These are phyloP conservation scores for Discostella stelligeroides DNA, from an alignment of 108 stramenopile species.

Conservation along the genomic window DNA sequence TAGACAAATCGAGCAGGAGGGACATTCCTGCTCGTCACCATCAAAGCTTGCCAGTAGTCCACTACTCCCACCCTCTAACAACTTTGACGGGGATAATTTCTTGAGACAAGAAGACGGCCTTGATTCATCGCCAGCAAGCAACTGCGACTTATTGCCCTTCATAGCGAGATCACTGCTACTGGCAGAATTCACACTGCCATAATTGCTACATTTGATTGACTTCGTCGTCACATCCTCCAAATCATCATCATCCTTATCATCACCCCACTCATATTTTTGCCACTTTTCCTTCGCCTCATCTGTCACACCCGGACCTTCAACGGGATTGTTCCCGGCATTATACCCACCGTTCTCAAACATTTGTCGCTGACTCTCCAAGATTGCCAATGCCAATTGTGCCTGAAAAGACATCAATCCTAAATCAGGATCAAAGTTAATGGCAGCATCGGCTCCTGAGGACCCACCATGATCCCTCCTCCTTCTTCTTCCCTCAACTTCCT, in stretches of 20 bases:
- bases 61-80: constrained; percentile 24
- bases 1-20: constrained; percentile 86
- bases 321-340: constrained; percentile 59
- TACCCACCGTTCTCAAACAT: constrained; percentile 86
- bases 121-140: neutral
- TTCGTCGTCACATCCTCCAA: constrained; percentile 18
- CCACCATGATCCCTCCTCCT: neutral
- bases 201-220: constrained; percentile 22
- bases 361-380: constrained; percentile 85
- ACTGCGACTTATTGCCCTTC: neutral
- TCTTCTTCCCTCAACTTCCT: neutral
- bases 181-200: constrained; percentile 36
- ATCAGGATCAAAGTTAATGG: constrained; percentile 54
- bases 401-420: constrained; percentile 83
- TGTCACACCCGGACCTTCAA: constrained; percentile 63
- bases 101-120: too few species aligned
- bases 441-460: constrained; percentile 27
- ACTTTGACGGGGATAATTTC: constrained; percentile 31
- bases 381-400: constrained; percentile 89
- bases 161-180: neutral
- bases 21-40: constrained; percentile 34
- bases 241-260: constrained; percentile 46
- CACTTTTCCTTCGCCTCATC: constrained; percentile 72
- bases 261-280: constrained; percentile 65
- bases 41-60: neutral